phyloP scores from a whole-genome alignment of 2,329 filamentous ascomycete genomes.

The Cryphonectria japonica region DNA sequence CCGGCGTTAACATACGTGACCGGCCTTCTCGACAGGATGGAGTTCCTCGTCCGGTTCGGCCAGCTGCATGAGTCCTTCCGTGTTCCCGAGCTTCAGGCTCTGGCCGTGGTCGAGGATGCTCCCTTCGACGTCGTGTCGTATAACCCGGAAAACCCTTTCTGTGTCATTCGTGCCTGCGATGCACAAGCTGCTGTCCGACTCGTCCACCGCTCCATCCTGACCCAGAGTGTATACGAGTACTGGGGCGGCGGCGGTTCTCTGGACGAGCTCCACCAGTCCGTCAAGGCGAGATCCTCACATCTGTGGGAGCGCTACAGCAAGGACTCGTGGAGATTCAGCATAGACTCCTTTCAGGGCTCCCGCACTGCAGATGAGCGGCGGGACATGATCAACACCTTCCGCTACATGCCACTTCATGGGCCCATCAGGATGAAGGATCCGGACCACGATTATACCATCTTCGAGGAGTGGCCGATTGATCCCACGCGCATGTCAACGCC shows the following conservation, averaged over 20 bases:
- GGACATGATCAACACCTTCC: constrained; percentile 81
- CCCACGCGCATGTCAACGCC: constrained; percentile 51
- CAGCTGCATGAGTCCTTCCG: constrained; percentile 93
- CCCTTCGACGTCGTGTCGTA: constrained; percentile 77
- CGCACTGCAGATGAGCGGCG: constrained; percentile 66
- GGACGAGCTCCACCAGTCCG: constrained; percentile 67
- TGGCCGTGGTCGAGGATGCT: constrained; percentile 71
- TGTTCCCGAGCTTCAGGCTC: constrained; percentile 77
- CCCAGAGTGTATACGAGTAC: constrained; percentile 83
- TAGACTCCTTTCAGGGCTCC: constrained; percentile 82
- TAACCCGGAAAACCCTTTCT: constrained; percentile 80
- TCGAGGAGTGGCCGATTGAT: constrained; percentile 76
- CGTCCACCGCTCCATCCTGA: constrained; percentile 77
- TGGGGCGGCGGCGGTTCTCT: constrained; percentile 78
- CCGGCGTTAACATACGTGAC: background rate
- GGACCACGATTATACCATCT: constrained; percentile 75
- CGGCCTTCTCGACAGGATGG: constrained; percentile 47
- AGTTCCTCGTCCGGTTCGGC: constrained; percentile 87
- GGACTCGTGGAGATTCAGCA: constrained; percentile 77
- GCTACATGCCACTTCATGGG: constrained; percentile 77
- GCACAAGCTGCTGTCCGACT: constrained; percentile 69
- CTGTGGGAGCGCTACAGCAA: constrained; percentile 69
- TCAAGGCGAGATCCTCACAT: constrained; percentile 61
- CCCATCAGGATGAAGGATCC: constrained; percentile 76
- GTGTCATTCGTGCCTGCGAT: constrained; percentile 68